A percentile compares a stretch with the other conserved stretches of the same genome.
These are phyloP conservation scores for Rauvolfia tetraphylla DNA, from an alignment of 257 asterid genomes.

Conservation along the genomic window DNA sequence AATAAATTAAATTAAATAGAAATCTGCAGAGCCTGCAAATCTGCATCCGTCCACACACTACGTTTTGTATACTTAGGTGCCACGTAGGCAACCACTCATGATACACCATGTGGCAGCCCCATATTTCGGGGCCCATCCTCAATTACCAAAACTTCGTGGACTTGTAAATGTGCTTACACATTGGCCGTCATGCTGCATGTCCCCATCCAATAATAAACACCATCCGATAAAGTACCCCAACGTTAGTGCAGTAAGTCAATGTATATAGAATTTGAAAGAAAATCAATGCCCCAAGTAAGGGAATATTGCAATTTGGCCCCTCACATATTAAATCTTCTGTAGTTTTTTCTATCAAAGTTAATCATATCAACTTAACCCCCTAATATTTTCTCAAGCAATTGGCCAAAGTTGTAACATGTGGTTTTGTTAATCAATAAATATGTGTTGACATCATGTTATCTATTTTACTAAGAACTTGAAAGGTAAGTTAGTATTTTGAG, in stretches of 20 bases:
- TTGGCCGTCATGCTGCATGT: background rate
- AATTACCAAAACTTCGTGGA: background rate
- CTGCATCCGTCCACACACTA: background rate
- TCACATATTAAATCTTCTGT: background rate
- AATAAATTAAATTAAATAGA: background rate
- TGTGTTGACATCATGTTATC: too few species aligned
- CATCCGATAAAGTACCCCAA: too few species aligned
- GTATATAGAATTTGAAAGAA: background rate
- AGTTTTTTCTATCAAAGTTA: background rate
- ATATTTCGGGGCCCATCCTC: background rate
- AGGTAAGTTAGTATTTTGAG: too few species aligned
- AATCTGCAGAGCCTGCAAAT: background rate
- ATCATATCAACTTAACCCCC: background rate
- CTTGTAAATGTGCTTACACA: background rate
- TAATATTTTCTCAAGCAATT: background rate
- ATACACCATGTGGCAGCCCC: background rate
- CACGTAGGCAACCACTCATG: background rate
- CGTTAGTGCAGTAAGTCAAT: background rate
- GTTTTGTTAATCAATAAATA: too few species aligned
- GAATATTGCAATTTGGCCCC: conserved; percentile 5
- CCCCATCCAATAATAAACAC: background rate
- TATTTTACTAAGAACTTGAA: too few species aligned
- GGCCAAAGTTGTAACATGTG: too few species aligned
- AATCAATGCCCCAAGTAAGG: background rate
- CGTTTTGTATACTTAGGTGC: too few species aligned